Conservation (phyloP, 352 stramenopile genomes). For the Globisporangium spinosum region DNA sequence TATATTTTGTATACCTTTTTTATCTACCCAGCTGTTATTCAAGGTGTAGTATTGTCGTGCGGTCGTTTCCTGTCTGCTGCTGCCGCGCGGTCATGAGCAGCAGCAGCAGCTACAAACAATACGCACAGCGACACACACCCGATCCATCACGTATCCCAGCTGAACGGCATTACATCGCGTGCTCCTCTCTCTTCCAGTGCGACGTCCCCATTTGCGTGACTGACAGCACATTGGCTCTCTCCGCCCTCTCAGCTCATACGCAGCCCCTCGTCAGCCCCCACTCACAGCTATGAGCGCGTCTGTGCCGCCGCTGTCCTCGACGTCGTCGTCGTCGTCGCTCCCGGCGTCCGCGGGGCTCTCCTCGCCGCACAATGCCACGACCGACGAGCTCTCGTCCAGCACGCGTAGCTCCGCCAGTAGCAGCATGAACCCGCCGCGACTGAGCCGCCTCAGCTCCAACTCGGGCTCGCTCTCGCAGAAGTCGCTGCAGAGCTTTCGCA, state of each 20-base stretch:
- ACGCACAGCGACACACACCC: neutral
- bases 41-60: slow-evolving; percentile 2
- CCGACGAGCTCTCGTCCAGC: slow-evolving; percentile 9
- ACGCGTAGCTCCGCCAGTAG: slow-evolving; percentile 18
- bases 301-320: slow-evolving; percentile 21
- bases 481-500: slow-evolving; percentile 63
- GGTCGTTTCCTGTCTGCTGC: slow-evolving; percentile 1
- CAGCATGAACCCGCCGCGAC: slow-evolving; percentile 22
- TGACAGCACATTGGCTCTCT: neutral
- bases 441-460: slow-evolving; percentile 62
- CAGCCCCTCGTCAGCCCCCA: neutral
- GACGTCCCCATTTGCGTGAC: neutral
- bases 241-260: neutral
- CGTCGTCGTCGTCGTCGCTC: slow-evolving; percentile 39
- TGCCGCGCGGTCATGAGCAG: slow-evolving; percentile 5
- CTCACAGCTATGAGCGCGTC: slow-evolving; percentile 9
- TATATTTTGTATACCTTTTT: neutral
- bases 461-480: slow-evolving; percentile 49
- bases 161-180: slow-evolving; percentile 1
- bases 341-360: slow-evolving; percentile 18
- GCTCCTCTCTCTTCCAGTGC: neutral
- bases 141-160: slow-evolving; percentile 2
- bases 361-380: slow-evolving; percentile 2
- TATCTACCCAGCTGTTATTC: neutral
- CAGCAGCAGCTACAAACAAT: neutral